Base-by-base conservation (phyloP, 2,329 filamentous ascomycete species). In the Seiridium unicorne region DNA sequence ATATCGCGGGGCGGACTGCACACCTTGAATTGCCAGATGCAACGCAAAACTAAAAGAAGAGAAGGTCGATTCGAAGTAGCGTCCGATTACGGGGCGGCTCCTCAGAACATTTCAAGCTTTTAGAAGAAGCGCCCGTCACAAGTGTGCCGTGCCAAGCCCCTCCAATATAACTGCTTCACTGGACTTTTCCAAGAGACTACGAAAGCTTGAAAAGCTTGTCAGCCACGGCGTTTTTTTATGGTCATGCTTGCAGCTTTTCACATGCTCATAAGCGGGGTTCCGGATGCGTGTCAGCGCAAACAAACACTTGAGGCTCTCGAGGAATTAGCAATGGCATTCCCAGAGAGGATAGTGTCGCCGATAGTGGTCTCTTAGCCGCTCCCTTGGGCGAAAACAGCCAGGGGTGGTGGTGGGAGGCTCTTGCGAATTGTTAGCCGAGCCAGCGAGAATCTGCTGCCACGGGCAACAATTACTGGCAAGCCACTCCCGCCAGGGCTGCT, bases 341-440 rank as follows among this genome's bases (percentile, higher is more conserved):
- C 35, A 44, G 40, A 42, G 31, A 6, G 51, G 51, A 44, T 55
- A 55, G 51, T 55, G n/a, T 55, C 51, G 36, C 51, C 51, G 51
- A 55, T 44, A 44, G 51, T 44, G 49, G 51, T 55, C 13, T 18
- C 51, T 55, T 35, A 35, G 51, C 51, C n/a, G 8, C 18, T 26
- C 44, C 51, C 51, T 55, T 42, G 35, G 49, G n/a, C 49, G 36
- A 51, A 35, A 51, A 32, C 35, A 53, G 34, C 34, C 18, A 26
- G 18, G 18, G 18, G 18, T 26, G 18, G 18, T 26, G 1, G 46
- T 48, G 8, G 13, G 11, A n/a, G 46, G 46, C 46, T 48, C 46
- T 7, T 7, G 7, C 13, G 7, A 42, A 42, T 48, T 48, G 46
- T 48, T 48, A 10, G 7, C 18, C 46, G 7, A 7, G 7, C 46